These are phyloP conservation scores for Aureobasidium sp. DNA, from an alignment of 2,329 filamentous ascomycete species.

Conservation along the genomic window DNA sequence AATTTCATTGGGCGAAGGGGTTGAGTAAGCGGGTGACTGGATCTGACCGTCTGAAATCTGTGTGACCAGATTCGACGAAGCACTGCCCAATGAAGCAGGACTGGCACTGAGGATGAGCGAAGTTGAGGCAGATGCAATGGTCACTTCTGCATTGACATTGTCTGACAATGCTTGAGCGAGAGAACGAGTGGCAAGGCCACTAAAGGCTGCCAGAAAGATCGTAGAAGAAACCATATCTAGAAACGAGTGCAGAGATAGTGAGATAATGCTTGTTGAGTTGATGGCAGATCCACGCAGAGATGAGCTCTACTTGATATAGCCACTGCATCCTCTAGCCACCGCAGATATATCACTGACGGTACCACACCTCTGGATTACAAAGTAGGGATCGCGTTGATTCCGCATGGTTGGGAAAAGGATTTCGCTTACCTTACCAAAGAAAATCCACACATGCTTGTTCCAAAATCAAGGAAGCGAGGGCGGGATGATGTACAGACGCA, in stretches of 20 bases:
- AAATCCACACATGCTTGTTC: not conserved
- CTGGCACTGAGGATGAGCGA: not conserved
- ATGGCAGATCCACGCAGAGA: not conserved
- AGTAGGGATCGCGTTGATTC: not conserved
- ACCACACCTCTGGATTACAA: not conserved
- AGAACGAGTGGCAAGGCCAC: slow-evolving; percentile 8
- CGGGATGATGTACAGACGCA: not conserved
- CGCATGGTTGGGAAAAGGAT: slow-evolving; percentile 5
- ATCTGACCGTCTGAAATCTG: slow-evolving; percentile 13
- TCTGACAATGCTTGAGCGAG: not conserved
- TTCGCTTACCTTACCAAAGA: not conserved
- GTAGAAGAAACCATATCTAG: slow-evolving; percentile 3
- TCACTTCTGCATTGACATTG: slow-evolving; percentile 7
- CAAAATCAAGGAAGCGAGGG: not conserved
- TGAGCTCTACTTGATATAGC: not conserved
- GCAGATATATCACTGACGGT: not conserved
- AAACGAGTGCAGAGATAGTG: slow-evolving; percentile 10
- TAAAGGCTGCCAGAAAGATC: not conserved
- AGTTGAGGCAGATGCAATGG: not conserved
- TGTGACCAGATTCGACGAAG: not conserved
- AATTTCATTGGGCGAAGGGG: not conserved
- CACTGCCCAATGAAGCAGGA: not conserved
- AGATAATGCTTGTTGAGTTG: not conserved
- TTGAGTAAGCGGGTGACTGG: not conserved
- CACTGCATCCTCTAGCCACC: not conserved